Evolutionary conservation across 2,329 filamentous ascomycete genomes (phyloP).

Genomic region (Penicillium capsulatum): DNA sequence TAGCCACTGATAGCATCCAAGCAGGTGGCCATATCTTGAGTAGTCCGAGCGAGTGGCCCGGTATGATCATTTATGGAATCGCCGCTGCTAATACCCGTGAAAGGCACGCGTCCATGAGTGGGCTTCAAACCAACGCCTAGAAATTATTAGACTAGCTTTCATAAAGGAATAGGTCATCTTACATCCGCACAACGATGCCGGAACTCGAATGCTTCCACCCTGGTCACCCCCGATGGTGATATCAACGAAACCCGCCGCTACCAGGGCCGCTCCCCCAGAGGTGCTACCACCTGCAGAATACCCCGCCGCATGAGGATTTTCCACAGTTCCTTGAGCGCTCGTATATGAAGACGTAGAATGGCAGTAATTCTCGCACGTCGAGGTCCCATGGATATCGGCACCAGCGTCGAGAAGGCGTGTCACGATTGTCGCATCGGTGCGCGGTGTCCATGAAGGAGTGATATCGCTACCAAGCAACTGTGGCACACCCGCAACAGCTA

Average conservation of each 20-base stretch:
- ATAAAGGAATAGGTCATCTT: background rate
- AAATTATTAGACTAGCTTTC: background rate
- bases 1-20: conserved; percentile 48
- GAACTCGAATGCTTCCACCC: conserved; percentile 32
- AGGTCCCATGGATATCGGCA: conserved; percentile 49
- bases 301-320: conserved; percentile 27
- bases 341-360: conserved; percentile 29
- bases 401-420: conserved; percentile 50
- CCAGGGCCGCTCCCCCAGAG: conserved; percentile 28
- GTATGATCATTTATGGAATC: conserved; percentile 52
- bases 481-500: conserved; percentile 53
- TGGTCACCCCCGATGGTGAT: conserved; percentile 34
- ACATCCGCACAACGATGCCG: conserved; percentile 44
- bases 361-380: conserved; percentile 54
- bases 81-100: conserved; percentile 48
- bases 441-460: conserved; percentile 49
- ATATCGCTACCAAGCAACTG: conserved; percentile 52
- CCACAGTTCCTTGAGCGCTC: conserved; percentile 26
- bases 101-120: conserved; percentile 51
- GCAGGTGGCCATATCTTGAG: conserved; percentile 41
- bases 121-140: conserved; percentile 48
- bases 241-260: conserved; percentile 25
- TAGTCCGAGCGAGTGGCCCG: conserved; percentile 43
- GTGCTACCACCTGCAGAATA: conserved; percentile 31
- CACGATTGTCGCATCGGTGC: conserved; percentile 53